Conservation (phyloP, 1,284 basidiomycete species). For the Rhizopogon parksii region DNA sequence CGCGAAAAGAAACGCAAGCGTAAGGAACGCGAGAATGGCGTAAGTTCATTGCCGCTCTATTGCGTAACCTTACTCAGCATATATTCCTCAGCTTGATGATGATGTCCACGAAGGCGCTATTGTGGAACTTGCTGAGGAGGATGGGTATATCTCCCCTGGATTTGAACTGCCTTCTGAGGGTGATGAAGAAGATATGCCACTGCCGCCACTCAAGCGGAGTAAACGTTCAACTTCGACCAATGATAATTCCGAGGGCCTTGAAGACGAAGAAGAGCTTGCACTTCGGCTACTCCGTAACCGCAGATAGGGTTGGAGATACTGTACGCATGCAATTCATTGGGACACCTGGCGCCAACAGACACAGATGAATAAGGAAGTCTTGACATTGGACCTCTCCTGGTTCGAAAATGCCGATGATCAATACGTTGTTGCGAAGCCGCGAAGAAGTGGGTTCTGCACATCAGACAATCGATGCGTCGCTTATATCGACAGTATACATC, state of each 20-base stretch:
- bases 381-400: no score
- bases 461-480: no score
- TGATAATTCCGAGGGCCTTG: conserved; percentile 23
- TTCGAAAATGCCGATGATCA: no score
- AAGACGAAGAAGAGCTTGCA: conserved; percentile 50
- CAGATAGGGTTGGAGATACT: not conserved
- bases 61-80: conserved; percentile 4
- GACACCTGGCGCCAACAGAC: not conserved
- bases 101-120: conserved; percentile 20
- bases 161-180: conserved; percentile 53
- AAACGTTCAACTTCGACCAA: conserved; percentile 16
- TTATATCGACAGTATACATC: no score
- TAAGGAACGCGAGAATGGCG: conserved; percentile 61
- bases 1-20: conserved; percentile 87
- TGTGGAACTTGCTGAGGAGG: conserved; percentile 35
- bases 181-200: conserved; percentile 32
- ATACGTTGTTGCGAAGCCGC: no score
- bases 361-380: no score
- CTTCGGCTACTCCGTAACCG: conserved; percentile 34
- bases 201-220: conserved; percentile 36
- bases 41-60: conserved; percentile 25
- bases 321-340: not conserved
- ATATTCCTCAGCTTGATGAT: conserved; percentile 16
- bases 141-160: conserved; percentile 69
- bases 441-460: no score